Conservation (phyloP, 495 filamentous ascomycete genomes). For the Hypomontagnella monticulosa region DNA sequence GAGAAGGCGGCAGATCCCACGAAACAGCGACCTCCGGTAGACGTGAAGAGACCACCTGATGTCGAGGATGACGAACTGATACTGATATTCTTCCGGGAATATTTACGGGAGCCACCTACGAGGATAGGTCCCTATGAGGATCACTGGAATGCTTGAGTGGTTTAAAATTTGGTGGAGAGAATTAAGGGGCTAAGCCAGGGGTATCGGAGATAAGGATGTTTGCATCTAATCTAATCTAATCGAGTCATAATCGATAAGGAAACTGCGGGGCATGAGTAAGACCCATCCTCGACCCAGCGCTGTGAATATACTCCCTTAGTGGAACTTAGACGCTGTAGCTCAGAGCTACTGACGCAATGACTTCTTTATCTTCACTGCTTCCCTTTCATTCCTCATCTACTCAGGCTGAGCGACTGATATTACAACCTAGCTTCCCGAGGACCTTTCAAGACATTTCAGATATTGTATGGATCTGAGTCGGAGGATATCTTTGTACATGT, state of each 20-base stretch:
- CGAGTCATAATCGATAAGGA: conserved; percentile 20
- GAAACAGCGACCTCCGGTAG: conserved; percentile 1
- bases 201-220: neutral
- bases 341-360: conserved; percentile 32
- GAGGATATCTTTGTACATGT: neutral
- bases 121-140: conserved; percentile 13
- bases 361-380: neutral
- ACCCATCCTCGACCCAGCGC: neutral
- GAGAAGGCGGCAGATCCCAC: neutral
- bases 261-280: conserved; percentile 32
- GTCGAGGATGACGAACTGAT: conserved; percentile 26
- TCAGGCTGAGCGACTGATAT: neutral
- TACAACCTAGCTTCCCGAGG: neutral
- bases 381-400: neutral
- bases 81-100: conserved; percentile 24
- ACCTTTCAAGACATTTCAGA: neutral
- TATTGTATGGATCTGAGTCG: neutral
- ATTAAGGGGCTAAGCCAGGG: neutral
- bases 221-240: conserved; percentile 12
- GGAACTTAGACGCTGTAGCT: neutral
- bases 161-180: too few relatives aligned
- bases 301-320: neutral
- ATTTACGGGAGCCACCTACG: conserved; percentile 16
- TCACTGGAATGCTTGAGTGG: conserved; percentile 3
- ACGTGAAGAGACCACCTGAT: conserved; percentile 11